Percentiles rank a stretch among this genome's conserved stretches.
These are phyloP conservation scores for Cylindricascospora bacillispora DNA, from an alignment of 1,139 yeast genomes.

Conservation along the genomic window DNA sequence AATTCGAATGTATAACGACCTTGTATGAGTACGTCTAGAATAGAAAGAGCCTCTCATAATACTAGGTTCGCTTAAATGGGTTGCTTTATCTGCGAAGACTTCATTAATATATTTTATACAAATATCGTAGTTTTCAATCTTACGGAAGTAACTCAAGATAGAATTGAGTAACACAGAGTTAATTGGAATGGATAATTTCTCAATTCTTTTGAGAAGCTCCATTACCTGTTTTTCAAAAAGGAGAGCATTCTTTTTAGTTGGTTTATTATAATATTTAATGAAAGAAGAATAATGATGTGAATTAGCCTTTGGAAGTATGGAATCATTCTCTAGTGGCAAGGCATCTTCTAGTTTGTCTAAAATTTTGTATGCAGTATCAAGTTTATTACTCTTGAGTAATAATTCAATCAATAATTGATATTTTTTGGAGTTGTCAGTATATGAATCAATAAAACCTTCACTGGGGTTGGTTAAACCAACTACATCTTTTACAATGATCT, in stretches of 20 bases:
- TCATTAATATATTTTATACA: conserved; percentile 15
- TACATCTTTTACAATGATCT: neutral
- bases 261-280: conserved; percentile 12
- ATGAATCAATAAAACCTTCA: conserved; percentile 6
- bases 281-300: conserved; percentile 23
- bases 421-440: conserved; percentile 6
- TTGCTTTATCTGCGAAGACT: conserved; percentile 1
- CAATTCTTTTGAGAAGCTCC: conserved; percentile 8
- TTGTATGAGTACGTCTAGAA: conserved; percentile 11
- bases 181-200: conserved; percentile 5
- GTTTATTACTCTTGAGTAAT: conserved; percentile 6
- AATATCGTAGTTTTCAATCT: conserved; percentile 9
- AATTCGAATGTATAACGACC: conserved; percentile 15
- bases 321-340: neutral
- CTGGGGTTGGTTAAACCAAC: conserved; percentile 5
- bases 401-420: conserved; percentile 5
- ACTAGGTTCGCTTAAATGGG: neutral
- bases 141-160: conserved; percentile 13
- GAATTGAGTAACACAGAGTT: conserved; percentile 14
- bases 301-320: conserved; percentile 5
- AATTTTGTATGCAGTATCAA: conserved; percentile 10
- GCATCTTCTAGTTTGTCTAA: conserved; percentile 11
- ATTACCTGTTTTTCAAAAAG: conserved; percentile 5
- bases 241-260: no score
- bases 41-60: conserved; percentile 6